These are phyloP conservation scores for Rhipidocladum racemiflorum DNA, from an alignment of 176 grass and related monocot genomes.

Conservation along the genomic window DNA sequence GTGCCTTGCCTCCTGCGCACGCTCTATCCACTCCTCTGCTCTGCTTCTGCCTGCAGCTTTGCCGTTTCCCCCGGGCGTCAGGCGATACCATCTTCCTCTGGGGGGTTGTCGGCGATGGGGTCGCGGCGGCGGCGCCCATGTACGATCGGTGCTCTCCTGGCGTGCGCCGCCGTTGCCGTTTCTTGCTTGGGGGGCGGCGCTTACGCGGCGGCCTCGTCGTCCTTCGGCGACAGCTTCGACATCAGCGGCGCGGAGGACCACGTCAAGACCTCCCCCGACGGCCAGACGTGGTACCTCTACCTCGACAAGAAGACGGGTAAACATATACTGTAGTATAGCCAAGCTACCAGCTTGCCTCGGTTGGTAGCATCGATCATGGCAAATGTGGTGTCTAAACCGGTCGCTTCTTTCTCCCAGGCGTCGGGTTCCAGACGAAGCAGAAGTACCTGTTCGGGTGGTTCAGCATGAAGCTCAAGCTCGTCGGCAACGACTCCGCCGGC, in stretches of 20 bases:
- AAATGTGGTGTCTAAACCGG: no score
- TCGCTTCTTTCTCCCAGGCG: constrained; percentile 31
- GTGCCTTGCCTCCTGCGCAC: no score
- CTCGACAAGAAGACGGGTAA: constrained; percentile 85
- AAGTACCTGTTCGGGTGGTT: constrained; percentile 89
- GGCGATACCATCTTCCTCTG: not conserved
- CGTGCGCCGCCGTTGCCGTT: not conserved
- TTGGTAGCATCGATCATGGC: not conserved
- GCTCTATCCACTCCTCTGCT: no score
- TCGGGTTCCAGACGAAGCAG: constrained; percentile 86
- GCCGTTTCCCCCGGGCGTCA: not conserved
- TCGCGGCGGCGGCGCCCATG: not conserved
- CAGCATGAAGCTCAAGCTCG: constrained; percentile 99
- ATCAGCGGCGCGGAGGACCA: constrained; percentile 84
- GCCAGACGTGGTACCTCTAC: constrained; percentile 93
- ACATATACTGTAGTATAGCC: not conserved
- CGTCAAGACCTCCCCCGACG: constrained; percentile 83
- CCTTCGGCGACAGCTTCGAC: constrained; percentile 82
- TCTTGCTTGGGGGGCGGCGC: not conserved
- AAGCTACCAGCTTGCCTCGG: not conserved
- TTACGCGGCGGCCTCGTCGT: constrained; percentile 5
- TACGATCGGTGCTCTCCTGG: constrained; percentile 12
- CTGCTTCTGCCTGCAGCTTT: not conserved
- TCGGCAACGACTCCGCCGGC: constrained; percentile 89
- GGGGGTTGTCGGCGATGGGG: not conserved